Evolutionary conservation across 2,329 filamentous ascomycete genomes (phyloP).

Genomic region (Calonectria ilicicola): DNA sequence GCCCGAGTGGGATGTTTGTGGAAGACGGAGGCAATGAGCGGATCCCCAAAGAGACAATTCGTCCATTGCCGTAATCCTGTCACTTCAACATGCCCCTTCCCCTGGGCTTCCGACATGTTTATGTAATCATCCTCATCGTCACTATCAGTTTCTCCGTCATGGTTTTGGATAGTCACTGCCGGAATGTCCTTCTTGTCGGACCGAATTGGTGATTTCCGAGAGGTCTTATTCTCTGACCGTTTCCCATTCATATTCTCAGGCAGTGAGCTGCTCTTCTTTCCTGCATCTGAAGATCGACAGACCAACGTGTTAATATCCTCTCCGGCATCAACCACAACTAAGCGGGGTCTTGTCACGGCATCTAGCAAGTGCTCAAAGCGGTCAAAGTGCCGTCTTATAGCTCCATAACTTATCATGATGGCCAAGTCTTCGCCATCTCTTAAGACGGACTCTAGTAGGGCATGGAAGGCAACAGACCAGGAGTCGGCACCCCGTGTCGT

Average conservation of each 20-base stretch:
- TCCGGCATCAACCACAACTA: conserved; percentile 67
- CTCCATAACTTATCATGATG: conserved; percentile 67
- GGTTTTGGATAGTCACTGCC: conserved; percentile 2
- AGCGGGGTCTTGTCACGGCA: conserved; percentile 60
- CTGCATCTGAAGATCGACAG: conserved; percentile 9
- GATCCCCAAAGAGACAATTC: conserved; percentile 70
- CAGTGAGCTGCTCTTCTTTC: conserved; percentile 7
- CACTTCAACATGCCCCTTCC: conserved; percentile 47
- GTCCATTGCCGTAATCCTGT: conserved; percentile 70
- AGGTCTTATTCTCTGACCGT: conserved; percentile 10
- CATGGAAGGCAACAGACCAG: conserved; percentile 70
- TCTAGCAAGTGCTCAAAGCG: conserved; percentile 64
- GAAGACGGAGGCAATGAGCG: conserved; percentile 64
- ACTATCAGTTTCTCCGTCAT: conserved; percentile 18
- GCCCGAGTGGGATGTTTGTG: conserved; percentile 56
- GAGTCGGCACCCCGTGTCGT: conserved; percentile 46
- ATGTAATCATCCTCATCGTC: conserved; percentile 6
- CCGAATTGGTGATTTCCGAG: background rate
- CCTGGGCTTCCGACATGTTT: conserved; percentile 1
- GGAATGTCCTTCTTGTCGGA: background rate
- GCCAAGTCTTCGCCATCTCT: conserved; percentile 71
- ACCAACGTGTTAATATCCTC: conserved; percentile 65
- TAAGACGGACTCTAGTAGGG: conserved; percentile 66
- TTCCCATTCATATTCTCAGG: conserved; percentile 5
- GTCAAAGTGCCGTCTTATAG: conserved; percentile 64